These are phyloP conservation scores for Phyllosticta citriasiana DNA, from an alignment of 2,329 filamentous ascomycete species.

Conservation along the genomic window DNA sequence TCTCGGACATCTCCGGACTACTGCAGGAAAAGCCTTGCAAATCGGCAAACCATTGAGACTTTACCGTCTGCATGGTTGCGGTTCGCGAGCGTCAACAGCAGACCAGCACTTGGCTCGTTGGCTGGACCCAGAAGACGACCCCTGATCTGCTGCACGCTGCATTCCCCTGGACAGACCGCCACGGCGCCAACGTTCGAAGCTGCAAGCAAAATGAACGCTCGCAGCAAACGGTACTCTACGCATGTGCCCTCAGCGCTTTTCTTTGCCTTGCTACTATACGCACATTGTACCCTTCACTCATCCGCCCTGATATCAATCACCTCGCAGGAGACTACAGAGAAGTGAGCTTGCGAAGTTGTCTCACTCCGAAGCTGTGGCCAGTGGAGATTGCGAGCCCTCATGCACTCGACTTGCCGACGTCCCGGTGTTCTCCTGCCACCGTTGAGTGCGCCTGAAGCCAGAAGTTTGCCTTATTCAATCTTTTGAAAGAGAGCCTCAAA, in stretches of 20 bases:
- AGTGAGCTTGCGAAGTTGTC: neutral
- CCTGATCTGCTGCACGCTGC: neutral
- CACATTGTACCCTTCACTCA: neutral
- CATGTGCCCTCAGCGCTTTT: neutral
- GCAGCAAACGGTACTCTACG: neutral
- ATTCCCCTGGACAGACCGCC: neutral
- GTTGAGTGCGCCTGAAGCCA: neutral
- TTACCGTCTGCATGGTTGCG: neutral
- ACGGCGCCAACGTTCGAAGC: neutral
- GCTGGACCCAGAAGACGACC: neutral
- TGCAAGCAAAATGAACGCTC: neutral
- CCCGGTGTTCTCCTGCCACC: neutral
- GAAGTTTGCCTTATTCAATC: neutral
- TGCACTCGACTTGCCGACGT: neutral
- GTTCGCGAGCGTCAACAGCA: neutral
- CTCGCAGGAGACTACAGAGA: neutral
- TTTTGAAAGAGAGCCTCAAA: neutral
- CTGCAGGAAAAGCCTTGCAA: neutral
- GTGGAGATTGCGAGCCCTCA: neutral
- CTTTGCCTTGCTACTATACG: neutral
- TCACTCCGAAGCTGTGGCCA: neutral
- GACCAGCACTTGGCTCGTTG: neutral
- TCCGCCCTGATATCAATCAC: neutral
- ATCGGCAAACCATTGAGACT: neutral
- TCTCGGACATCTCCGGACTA: neutral